These are phyloP conservation scores for Brassica hybrid DNA, from an alignment of 441 rosid genomes.

Conservation along the genomic window DNA sequence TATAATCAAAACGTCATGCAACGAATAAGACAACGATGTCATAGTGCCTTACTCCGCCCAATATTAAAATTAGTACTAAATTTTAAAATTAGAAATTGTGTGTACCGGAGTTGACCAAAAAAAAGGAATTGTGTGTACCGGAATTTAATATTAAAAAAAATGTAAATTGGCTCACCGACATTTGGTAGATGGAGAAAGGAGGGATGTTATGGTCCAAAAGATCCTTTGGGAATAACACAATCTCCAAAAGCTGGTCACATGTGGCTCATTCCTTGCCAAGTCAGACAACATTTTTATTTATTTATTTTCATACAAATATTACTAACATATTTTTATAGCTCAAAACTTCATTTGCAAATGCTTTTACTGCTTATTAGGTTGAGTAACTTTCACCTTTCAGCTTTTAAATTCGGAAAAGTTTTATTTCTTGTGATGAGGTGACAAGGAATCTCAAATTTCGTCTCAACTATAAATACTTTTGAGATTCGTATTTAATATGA, in stretches of 20 bases:
- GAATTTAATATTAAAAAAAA: background rate
- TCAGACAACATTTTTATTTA: constrained; percentile 28
- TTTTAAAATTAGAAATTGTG: background rate
- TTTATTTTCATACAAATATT: background rate
- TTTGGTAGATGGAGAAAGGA: constrained; percentile 45
- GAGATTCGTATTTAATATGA: constrained; percentile 8
- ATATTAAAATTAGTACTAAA: constrained; percentile 15
- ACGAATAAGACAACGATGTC: constrained; percentile 38
- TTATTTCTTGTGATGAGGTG: constrained; percentile 12
- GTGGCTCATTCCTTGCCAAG: constrained; percentile 46
- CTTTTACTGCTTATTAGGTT: constrained; percentile 5
- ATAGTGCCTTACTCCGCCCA: constrained; percentile 23
- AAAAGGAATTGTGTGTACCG: background rate
- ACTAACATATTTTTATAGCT: background rate
- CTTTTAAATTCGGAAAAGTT: background rate
- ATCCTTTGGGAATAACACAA: constrained; percentile 42
- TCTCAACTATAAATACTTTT: background rate
- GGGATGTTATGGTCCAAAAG: constrained; percentile 49
- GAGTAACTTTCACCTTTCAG: constrained; percentile 31
- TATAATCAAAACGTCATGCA: constrained; percentile 29
- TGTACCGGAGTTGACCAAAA: background rate
- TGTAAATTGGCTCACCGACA: constrained; percentile 42
- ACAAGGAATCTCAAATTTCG: constrained; percentile 22
- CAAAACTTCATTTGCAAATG: constrained; percentile 6
- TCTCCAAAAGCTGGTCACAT: constrained; percentile 44